Percentiles rank a stretch among this genome's conserved stretches.
Conservation (phyloP, 2,329 filamentous ascomycete genomes). For the Arthrobotrys entomopaga region DNA sequence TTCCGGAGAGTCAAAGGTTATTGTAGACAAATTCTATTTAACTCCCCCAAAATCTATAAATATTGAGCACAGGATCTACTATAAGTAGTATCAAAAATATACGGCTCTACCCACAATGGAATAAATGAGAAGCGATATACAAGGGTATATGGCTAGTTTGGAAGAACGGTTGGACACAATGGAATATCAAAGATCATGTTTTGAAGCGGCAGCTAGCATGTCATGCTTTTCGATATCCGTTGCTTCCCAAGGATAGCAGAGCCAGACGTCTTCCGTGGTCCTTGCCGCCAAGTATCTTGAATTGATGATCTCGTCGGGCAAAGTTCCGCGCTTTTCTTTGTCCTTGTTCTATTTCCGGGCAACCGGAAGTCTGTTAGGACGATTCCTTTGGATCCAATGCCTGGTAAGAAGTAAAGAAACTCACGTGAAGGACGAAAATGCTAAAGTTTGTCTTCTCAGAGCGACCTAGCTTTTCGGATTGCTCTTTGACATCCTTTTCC, state of each 20-base stretch:
- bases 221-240: slow-evolving; percentile 95
- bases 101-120: no score
- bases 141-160: no score
- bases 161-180: no score
- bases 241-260: slow-evolving; percentile 99
- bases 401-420: slow-evolving; percentile 60
- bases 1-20: background rate
- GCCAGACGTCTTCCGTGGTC: slow-evolving; percentile 95
- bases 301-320: slow-evolving; percentile 81
- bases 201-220: slow-evolving; percentile 67
- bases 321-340: slow-evolving; percentile 88
- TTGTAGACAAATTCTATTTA: background rate
- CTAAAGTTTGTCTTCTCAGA: slow-evolving; percentile 79
- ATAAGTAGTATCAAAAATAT: no score
- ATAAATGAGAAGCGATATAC: no score
- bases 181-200: no score
- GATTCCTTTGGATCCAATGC: background rate
- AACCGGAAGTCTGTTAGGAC: background rate
- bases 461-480: slow-evolving; percentile 76
- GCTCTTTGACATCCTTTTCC: slow-evolving; percentile 89
- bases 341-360: slow-evolving; percentile 80
- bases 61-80: no score
- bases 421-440: slow-evolving; percentile 93
- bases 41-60: slow-evolving; percentile 2
- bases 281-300: slow-evolving; percentile 83